Evolutionary conservation across 139 green algal species (phyloP).

Genomic region (Closterium sp.): DNA sequence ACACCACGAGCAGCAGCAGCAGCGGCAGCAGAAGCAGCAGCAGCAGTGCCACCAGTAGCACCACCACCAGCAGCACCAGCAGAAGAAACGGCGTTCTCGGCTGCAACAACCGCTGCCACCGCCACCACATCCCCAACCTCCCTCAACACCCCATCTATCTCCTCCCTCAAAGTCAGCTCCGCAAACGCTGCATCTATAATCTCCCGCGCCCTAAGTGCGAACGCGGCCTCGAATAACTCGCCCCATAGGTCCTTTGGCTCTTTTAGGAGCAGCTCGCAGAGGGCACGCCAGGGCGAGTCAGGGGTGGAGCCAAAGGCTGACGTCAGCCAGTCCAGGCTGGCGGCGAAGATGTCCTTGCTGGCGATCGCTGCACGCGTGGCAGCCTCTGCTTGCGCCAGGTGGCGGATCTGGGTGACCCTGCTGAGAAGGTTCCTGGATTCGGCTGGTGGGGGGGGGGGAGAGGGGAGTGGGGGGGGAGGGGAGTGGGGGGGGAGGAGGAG

Average conservation of each 20-base stretch:
- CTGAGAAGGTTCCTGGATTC: background rate
- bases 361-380: conserved; percentile 58
- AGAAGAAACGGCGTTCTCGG: background rate
- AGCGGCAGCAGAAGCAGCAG: background rate
- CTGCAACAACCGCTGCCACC: background rate
- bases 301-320: conserved; percentile 31
- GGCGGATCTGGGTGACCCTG: conserved; percentile 5
- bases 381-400: conserved; percentile 58
- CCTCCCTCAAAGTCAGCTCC: conserved; percentile 41
- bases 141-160: conserved; percentile 55
- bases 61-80: background rate
- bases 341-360: conserved; percentile 31
- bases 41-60: background rate
- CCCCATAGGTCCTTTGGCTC: conserved; percentile 66
- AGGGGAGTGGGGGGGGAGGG: too few species aligned
- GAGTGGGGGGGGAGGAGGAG: background rate
- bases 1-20: background rate
- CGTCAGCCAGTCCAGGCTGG: conserved; percentile 42
- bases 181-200: conserved; percentile 62
- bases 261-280: conserved; percentile 75
- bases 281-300: conserved; percentile 59
- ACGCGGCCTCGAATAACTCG: conserved; percentile 69
- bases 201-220: conserved; percentile 61
- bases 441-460: background rate
- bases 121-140: background rate